A percentile compares a stretch with the other conserved stretches of the same genome.
These are phyloP conservation scores for Atalantia buxifolia DNA, from an alignment of 345 rosid species.

Conservation along the genomic window DNA sequence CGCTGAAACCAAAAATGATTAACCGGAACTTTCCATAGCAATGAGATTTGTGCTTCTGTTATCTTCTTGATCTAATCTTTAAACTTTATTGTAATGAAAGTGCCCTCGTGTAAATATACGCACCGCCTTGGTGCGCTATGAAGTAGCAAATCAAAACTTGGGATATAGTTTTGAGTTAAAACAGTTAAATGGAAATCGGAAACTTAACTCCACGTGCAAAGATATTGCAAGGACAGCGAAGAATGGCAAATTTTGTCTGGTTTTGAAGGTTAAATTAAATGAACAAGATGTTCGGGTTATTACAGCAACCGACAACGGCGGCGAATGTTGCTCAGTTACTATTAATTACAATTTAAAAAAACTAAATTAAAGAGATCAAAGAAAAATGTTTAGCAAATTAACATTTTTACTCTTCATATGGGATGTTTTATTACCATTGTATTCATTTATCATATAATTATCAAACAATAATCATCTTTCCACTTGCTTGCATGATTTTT, in stretches of 20 bases:
- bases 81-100: no score
- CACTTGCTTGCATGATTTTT: background rate
- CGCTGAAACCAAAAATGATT: background rate
- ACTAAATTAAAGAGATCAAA: background rate
- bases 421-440: background rate
- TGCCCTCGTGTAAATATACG: background rate
- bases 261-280: constrained; percentile 27
- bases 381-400: background rate
- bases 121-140: background rate
- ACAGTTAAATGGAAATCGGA: background rate
- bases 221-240: constrained; percentile 12
- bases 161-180: background rate
- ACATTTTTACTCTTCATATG: background rate
- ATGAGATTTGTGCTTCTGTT: background rate
- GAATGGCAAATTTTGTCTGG: constrained; percentile 26
- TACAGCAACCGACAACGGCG: constrained; percentile 31
- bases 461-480: no score
- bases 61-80: background rate
- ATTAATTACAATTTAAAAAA: background rate
- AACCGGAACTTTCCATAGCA: background rate
- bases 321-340: constrained; percentile 27
- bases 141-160: background rate
- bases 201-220: constrained; percentile 4
- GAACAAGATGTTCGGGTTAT: constrained; percentile 22
- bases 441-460: no score